A percentile compares a stretch with the other conserved stretches of the same genome.
These are phyloP conservation scores for Trametes versicolor DNA, from an alignment of 1,284 basidiomycete species.

Conservation along the genomic window DNA sequence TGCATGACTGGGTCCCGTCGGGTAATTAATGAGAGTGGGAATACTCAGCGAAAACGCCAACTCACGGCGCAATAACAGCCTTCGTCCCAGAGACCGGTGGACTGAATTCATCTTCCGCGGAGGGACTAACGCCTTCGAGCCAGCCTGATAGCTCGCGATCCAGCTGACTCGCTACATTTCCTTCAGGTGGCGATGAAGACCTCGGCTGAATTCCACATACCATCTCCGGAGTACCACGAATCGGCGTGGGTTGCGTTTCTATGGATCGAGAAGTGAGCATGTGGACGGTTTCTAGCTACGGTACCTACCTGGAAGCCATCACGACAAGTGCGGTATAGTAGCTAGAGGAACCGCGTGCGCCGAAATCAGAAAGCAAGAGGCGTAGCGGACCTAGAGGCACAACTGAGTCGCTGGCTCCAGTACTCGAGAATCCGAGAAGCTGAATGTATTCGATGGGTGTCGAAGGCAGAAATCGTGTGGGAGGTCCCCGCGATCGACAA, in stretches of 20 bases:
- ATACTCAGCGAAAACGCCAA: slow-evolving; percentile 22
- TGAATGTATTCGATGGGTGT: no score
- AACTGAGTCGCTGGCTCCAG: no score
- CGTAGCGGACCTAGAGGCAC: neutral
- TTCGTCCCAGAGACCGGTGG: slow-evolving; percentile 83
- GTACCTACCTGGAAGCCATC: slow-evolving; percentile 15
- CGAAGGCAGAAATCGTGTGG: no score
- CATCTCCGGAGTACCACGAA: slow-evolving; percentile 87
- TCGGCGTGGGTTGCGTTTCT: slow-evolving; percentile 88
- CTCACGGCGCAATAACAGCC: slow-evolving; percentile 96
- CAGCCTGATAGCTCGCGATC: slow-evolving; percentile 70
- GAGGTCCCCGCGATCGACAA: no score
- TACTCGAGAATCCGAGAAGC: no score
- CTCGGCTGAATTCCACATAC: slow-evolving; percentile 50
- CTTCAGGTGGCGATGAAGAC: neutral
- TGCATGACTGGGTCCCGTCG: slow-evolving; percentile 77
- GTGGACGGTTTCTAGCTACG: no score
- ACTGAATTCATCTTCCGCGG: slow-evolving; percentile 53
- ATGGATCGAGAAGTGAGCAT: neutral
- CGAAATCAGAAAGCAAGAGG: neutral
- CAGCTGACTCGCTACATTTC: slow-evolving; percentile 61
- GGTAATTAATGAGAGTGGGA: slow-evolving; percentile 19
- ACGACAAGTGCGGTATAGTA: neutral
- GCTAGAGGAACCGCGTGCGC: neutral
- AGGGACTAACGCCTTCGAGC: slow-evolving; percentile 68